These are phyloP conservation scores for Kazachstania taianensis DNA, from an alignment of 805 yeast species.

Conservation along the genomic window DNA sequence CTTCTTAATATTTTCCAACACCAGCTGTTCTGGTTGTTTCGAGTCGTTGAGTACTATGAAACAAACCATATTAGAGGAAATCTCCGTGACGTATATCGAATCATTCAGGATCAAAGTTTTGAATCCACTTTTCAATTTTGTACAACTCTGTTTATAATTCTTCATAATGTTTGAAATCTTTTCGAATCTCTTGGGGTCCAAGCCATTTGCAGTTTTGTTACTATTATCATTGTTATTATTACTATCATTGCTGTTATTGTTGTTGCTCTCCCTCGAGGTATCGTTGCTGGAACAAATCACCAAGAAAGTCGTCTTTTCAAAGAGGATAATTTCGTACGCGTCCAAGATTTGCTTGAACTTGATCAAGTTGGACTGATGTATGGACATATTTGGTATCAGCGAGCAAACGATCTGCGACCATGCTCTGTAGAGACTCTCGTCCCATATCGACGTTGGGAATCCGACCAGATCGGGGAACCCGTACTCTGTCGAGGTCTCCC, in stretches of 20 bases:
- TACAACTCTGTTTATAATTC: slow-evolving; percentile 86
- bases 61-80: slow-evolving; percentile 52
- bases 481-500: slow-evolving; percentile 60
- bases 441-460: slow-evolving; percentile 95
- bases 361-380: slow-evolving; percentile 64
- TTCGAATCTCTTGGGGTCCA: slow-evolving; percentile 90
- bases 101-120: slow-evolving; percentile 64
- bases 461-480: slow-evolving; percentile 61
- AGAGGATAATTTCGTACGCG: slow-evolving; percentile 83
- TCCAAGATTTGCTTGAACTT: slow-evolving; percentile 64
- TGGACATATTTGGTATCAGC: slow-evolving; percentile 79
- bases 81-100: slow-evolving; percentile 40
- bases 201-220: slow-evolving; percentile 11
- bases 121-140: slow-evolving; percentile 78
- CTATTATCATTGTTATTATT: slow-evolving; percentile 14
- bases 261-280: slow-evolving; percentile 4
- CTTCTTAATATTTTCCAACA: slow-evolving; percentile 47
- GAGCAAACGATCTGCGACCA: slow-evolving; percentile 97
- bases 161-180: slow-evolving; percentile 89
- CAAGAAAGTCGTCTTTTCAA: slow-evolving; percentile 87
- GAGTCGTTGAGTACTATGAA: slow-evolving; percentile 46
- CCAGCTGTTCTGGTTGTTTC: slow-evolving; percentile 29
- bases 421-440: slow-evolving; percentile 88
- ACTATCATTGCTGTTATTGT: slow-evolving; percentile 5
- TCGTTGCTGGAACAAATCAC: slow-evolving; percentile 36